Conservation (phyloP, 257 asterid species). For the Leptodermis oblonga region DNA sequence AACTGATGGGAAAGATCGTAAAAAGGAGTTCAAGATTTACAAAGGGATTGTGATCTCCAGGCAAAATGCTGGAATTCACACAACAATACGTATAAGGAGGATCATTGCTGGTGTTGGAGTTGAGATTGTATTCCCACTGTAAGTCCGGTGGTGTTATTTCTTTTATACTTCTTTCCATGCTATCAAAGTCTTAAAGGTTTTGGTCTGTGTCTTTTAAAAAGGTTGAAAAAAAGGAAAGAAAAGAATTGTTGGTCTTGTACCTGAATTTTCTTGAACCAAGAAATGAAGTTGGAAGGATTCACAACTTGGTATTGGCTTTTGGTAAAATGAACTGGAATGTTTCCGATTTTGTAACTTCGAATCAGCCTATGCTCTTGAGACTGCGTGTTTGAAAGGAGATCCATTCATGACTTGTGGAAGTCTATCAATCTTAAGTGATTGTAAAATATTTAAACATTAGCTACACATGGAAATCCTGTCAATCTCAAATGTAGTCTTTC, state of each 20-base stretch:
- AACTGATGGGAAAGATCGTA: neutral
- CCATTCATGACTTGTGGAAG: neutral
- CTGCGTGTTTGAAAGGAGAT: neutral
- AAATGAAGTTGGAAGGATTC: neutral
- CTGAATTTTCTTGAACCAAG: neutral
- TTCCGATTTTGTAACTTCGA: neutral
- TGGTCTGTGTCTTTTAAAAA: neutral
- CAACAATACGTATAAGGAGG: constrained; percentile 82
- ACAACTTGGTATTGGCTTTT: neutral
- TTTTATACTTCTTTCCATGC: neutral
- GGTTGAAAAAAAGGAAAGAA: no score
- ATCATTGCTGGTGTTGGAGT: constrained; percentile 89
- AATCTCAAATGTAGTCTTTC: neutral
- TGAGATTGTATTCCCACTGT: constrained; percentile 92
- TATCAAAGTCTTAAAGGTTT: neutral
- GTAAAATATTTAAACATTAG: no score
- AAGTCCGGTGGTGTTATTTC: constrained; percentile 18
- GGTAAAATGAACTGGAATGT: neutral
- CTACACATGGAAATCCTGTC: neutral
- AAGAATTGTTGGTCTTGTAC: neutral
- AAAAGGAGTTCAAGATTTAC: constrained; percentile 35
- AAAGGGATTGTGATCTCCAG: constrained; percentile 79
- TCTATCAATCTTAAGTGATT: neutral
- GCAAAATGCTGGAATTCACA: constrained; percentile 96
- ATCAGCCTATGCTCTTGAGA: neutral